Evolutionary conservation across 192 early-diverging fungal species (phyloP).

Genomic region (Coemansia sp.): DNA sequence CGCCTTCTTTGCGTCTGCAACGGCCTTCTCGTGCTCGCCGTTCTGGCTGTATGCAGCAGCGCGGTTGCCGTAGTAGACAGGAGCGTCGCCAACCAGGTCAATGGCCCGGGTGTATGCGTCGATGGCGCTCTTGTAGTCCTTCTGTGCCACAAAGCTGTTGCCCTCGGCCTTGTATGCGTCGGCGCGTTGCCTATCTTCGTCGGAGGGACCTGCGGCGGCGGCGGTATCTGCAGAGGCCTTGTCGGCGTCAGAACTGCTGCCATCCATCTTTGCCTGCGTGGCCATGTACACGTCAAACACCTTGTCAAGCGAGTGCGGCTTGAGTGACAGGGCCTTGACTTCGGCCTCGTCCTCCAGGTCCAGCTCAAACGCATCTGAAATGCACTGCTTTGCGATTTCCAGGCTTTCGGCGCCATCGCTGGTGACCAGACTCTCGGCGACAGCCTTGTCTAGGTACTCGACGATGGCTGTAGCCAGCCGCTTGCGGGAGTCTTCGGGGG

Average conservation of each 20-base stretch:
- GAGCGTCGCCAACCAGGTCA: slow-evolving; percentile 72
- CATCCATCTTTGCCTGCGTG: slow-evolving; percentile 70
- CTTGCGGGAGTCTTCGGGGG: slow-evolving; percentile 21
- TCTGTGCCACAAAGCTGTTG: slow-evolving; percentile 81
- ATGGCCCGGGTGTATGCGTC: slow-evolving; percentile 91
- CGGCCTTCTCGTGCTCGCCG: slow-evolving; percentile 81
- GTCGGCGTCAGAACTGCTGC: background rate
- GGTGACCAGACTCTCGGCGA: slow-evolving; percentile 32
- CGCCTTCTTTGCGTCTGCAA: slow-evolving; percentile 83
- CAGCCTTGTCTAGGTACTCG: slow-evolving; percentile 51
- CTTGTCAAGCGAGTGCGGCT: slow-evolving; percentile 75
- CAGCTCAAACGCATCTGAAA: slow-evolving; percentile 91
- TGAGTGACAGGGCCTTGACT: slow-evolving; percentile 70
- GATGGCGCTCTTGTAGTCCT: slow-evolving; percentile 84
- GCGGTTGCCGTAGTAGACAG: slow-evolving; percentile 98
- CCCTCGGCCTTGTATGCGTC: slow-evolving; percentile 85
- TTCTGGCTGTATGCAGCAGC: slow-evolving; percentile 94
- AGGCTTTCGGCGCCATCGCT: slow-evolving; percentile 50
- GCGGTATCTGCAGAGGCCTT: slow-evolving; percentile 1
- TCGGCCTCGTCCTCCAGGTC: slow-evolving; percentile 69
- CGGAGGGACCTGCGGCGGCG: slow-evolving; percentile 22
- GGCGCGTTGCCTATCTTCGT: slow-evolving; percentile 74
- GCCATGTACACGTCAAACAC: slow-evolving; percentile 92
- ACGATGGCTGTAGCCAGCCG: slow-evolving; percentile 46
- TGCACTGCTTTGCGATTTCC: slow-evolving; percentile 89